Evolutionary conservation across 805 yeast genomes (phyloP).

Genomic region (Myxozyma lipomycoides): DNA sequence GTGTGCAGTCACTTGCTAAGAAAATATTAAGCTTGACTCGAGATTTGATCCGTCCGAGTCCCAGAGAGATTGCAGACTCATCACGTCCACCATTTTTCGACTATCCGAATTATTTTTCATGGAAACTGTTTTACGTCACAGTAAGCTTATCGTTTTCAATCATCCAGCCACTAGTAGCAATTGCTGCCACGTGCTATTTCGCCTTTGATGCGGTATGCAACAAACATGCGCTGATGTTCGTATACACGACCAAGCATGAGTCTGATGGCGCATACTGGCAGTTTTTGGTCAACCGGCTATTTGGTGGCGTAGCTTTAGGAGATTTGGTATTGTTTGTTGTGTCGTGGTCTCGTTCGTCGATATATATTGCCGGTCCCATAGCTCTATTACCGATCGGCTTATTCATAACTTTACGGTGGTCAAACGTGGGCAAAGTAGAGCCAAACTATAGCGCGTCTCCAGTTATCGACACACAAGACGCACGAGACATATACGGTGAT

Average conservation of each 20-base stretch:
- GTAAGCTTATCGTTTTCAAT: constrained; percentile 39
- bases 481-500: constrained; percentile 19
- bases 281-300: constrained; percentile 33
- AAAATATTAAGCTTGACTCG: not conserved
- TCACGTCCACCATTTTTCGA: constrained; percentile 38
- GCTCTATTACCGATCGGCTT: not conserved
- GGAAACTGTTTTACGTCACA: constrained; percentile 37
- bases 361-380: constrained; percentile 26
- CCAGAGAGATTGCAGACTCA: constrained; percentile 33
- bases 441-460: not conserved
- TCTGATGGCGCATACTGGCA: constrained; percentile 41
- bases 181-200: constrained; percentile 35
- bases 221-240: constrained; percentile 38
- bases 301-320: constrained; percentile 38
- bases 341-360: constrained; percentile 39
- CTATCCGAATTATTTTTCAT: constrained; percentile 37
- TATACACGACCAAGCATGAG: constrained; percentile 39
- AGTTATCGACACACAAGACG: constrained; percentile 1
- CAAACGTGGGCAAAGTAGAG: not conserved
- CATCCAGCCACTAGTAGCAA: constrained; percentile 40
- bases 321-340: constrained; percentile 39
- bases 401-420: not conserved
- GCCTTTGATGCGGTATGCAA: constrained; percentile 35
- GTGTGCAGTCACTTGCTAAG: constrained; percentile 31
- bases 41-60: constrained; percentile 34